Percentiles rank a stretch among this genome's conserved stretches.
Evolutionary conservation across 2,329 filamentous ascomycete species (phyloP).

Genomic region (Myotisia sp.): DNA sequence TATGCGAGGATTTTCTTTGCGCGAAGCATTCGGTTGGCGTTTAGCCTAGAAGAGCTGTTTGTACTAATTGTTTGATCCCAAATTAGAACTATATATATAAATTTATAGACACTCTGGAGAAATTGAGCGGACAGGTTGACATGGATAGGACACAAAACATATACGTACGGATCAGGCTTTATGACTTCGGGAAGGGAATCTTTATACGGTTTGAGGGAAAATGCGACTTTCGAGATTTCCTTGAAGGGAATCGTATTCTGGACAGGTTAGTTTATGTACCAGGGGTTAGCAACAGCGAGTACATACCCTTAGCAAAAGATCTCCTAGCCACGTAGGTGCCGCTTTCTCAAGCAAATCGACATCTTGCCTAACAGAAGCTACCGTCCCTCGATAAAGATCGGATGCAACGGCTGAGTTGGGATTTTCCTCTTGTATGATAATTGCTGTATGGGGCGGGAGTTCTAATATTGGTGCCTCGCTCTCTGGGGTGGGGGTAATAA

Average conservation of each 20-base stretch:
- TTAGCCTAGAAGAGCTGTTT: constrained; percentile 68
- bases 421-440: constrained; percentile 52
- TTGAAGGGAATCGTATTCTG: constrained; percentile 69
- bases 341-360: constrained; percentile 72
- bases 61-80: constrained; percentile 8
- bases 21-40: constrained; percentile 91
- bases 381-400: constrained; percentile 82
- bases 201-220: constrained; percentile 70
- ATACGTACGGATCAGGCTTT: constrained; percentile 49
- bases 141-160: constrained; percentile 7
- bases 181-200: constrained; percentile 61
- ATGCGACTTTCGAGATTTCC: constrained; percentile 93
- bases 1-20: constrained; percentile 91
- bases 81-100: background rate
- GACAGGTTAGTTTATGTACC: background rate
- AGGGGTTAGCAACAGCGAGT: background rate
- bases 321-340: constrained; percentile 82
- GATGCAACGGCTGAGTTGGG: constrained; percentile 52
- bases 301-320: constrained; percentile 58
- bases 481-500: constrained; percentile 30
- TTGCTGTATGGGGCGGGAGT: constrained; percentile 38
- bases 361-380: constrained; percentile 61
- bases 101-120: no score
- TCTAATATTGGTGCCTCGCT: constrained; percentile 33
- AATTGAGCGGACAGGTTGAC: constrained; percentile 7